Percentiles rank a stretch among this genome's conserved stretches.
Conservation (phyloP, 768 basidiomycete species). For the Rhizopogon vesiculosus region DNA sequence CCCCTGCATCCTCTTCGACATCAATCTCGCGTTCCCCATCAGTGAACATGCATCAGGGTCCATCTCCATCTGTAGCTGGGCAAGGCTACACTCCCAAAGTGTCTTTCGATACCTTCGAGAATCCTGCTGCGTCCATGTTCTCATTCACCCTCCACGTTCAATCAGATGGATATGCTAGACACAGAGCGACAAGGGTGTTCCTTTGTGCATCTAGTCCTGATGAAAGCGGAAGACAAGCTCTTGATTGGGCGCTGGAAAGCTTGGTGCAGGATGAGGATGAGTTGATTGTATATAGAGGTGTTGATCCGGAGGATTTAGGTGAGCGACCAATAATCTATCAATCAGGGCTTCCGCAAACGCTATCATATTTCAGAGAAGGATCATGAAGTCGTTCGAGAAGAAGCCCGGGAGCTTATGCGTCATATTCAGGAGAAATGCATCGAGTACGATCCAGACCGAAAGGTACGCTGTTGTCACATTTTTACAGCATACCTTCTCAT, state of each 20-base stretch:
- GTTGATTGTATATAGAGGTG: slow-evolving; percentile 84
- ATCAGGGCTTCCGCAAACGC: background rate
- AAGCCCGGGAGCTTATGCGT: slow-evolving; percentile 79
- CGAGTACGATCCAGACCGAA: slow-evolving; percentile 73
- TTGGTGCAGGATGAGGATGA: slow-evolving; percentile 90
- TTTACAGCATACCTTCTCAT: background rate
- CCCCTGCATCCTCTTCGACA: slow-evolving; percentile 18
- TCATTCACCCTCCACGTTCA: slow-evolving; percentile 85
- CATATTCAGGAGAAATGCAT: slow-evolving; percentile 76
- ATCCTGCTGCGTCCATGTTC: slow-evolving; percentile 77
- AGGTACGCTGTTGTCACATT: slow-evolving; percentile 38
- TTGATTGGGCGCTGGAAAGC: slow-evolving; percentile 89
- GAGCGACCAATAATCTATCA: slow-evolving; percentile 13
- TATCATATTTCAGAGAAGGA: slow-evolving; percentile 54
- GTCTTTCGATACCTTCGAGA: slow-evolving; percentile 86
- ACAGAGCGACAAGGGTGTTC: slow-evolving; percentile 78
- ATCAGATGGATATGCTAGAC: slow-evolving; percentile 73
- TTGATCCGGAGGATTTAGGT: slow-evolving; percentile 86
- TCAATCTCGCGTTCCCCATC: slow-evolving; percentile 9
- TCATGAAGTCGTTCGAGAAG: slow-evolving; percentile 73
- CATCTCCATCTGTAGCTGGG: slow-evolving; percentile 16
- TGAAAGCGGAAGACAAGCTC: slow-evolving; percentile 81
- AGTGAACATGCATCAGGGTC: slow-evolving; percentile 8
- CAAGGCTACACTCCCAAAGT: slow-evolving; percentile 43
- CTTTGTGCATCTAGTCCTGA: slow-evolving; percentile 86